Base-by-base conservation (phyloP, 768 basidiomycete genomes). In the Trametopsis cervina region DNA sequence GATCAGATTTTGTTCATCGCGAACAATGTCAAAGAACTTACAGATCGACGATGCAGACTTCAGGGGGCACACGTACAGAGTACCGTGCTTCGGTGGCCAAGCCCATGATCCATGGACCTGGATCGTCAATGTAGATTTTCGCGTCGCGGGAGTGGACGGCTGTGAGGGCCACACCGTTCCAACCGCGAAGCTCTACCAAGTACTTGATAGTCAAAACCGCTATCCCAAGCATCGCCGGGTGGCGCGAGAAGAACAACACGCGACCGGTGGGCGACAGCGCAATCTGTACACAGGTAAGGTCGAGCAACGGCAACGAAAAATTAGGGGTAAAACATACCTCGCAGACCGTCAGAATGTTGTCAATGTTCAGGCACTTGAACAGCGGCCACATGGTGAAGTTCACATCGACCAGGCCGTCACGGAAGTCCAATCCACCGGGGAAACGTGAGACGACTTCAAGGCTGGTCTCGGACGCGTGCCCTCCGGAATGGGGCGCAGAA, bases 311-410 rank as follows among this genome's bases (percentile, higher is more conserved):
- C 15, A 36, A 17, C 15, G 9, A 26, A 39, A 43, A 42, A 39
- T n/a, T n/a, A n/a, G n/a, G n/a, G n/a, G n/a, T n/a, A 57, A 38
- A 13, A 51, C 64, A 3, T 57, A 87, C 88, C 76, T 98, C 94
- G 60, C 90, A 91, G 48, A 90, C 84, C 5, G 89, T 92, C 51
- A 98, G 69, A 52, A 98, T 87, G 57, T 95, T 93, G 62, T 96
- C 94, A 47, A 95, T 80, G 57, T 91, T 92, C 51, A 97, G 66
- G 50, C 85, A 86, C 63, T 92, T 87, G 75, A 97, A 96, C 42
- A 98, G 62, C 1, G 94, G 94, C 91, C 92, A 98, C 80, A 96
- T 89, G 33, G 91, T 92, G 61, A 94, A 93, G 66, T 95, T 94
- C 60, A 92, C 89, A 55, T 94, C 90, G 26, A 94, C 88, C 41